A percentile compares a stretch with the other conserved stretches of the same genome.
Evolutionary conservation across 257 asterid genomes (phyloP).

Genomic region (Ballota nigra): DNA sequence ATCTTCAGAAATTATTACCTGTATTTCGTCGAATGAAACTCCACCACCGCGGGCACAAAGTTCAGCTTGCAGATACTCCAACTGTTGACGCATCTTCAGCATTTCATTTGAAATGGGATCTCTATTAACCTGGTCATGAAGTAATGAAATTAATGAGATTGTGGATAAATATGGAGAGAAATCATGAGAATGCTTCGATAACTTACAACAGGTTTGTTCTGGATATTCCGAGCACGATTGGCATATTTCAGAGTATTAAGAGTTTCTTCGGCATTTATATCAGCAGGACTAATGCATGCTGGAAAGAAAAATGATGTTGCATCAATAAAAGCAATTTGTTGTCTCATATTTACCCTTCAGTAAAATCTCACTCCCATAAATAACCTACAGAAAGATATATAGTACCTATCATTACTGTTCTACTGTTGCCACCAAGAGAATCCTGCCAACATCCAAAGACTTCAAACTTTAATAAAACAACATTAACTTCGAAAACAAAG

Average conservation of each 20-base stretch:
- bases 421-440: constrained; percentile 99
- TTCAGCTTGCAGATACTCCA: constrained; percentile 93
- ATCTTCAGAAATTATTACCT: constrained; percentile 40
- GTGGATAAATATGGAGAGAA: not conserved
- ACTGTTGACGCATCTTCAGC: constrained; percentile 97
- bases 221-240: constrained; percentile 98
- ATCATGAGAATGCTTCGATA: not conserved
- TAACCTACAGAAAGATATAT: not conserved
- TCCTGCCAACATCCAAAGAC: constrained; percentile 57
- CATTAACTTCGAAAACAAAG: not conserved
- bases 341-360: constrained; percentile 10
- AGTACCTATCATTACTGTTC: constrained; percentile 96
- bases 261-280: constrained; percentile 98
- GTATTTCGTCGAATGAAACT: constrained; percentile 82
- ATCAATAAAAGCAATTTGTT: constrained; percentile 11
- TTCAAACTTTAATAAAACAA: not conserved
- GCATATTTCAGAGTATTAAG: constrained; percentile 96
- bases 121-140: constrained; percentile 70
- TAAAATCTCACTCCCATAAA: constrained; percentile 6
- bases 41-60: constrained; percentile 96
- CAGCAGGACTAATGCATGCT: constrained; percentile 99
- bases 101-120: constrained; percentile 93
- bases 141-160: constrained; percentile 20
- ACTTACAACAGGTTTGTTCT: constrained; percentile 96
- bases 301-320: constrained; percentile 27